phyloP scores from a whole-genome alignment of 148 eudicot species.

The Agrostemma githago region DNA sequence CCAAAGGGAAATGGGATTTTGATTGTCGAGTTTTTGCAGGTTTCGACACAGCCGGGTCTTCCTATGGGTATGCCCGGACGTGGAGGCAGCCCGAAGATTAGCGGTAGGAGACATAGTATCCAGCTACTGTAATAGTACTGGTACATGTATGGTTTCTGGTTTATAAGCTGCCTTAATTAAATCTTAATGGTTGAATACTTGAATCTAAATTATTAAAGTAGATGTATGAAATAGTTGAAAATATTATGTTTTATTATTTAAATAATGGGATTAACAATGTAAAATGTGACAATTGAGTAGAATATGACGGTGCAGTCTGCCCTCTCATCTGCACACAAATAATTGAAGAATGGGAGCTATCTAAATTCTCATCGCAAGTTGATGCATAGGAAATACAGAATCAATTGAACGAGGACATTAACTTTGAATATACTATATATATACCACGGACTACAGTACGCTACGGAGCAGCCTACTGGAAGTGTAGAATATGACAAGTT shows the following conservation, averaged over 20 bases:
- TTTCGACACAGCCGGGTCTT: constrained; percentile 7
- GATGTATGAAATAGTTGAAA: no score
- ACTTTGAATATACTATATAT: background rate
- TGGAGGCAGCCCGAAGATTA: background rate
- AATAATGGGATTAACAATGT: background rate
- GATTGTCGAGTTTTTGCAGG: constrained; percentile 11
- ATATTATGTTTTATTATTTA: background rate
- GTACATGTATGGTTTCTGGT: background rate
- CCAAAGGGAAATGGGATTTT: constrained; percentile 22
- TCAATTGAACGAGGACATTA: background rate
- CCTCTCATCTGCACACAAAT: no score
- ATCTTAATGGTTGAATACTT: no score
- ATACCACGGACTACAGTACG: background rate
- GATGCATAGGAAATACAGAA: background rate
- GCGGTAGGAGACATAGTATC: background rate
- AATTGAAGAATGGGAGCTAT: background rate
- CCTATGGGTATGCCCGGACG: background rate
- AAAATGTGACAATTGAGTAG: no score
- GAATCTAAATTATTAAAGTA: no score
- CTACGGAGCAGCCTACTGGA: no score
- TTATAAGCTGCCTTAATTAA: background rate
- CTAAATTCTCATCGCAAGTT: background rate
- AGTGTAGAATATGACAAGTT: no score
- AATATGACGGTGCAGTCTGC: no score
- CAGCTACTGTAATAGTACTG: background rate